Conservation (phyloP, 1,139 yeast genomes). For the Saccharomycopsis hybrid region DNA sequence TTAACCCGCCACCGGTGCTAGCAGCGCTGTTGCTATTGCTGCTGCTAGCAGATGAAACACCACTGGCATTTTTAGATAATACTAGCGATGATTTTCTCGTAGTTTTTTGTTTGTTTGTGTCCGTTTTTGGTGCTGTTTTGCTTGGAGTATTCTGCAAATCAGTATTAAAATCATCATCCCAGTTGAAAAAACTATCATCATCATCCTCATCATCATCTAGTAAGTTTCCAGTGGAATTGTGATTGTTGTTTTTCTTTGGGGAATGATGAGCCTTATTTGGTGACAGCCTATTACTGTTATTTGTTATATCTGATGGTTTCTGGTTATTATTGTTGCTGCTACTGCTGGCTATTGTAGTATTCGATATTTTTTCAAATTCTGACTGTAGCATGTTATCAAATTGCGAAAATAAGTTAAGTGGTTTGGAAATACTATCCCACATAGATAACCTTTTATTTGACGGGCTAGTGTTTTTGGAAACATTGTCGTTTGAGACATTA, state of each 20-base stretch:
- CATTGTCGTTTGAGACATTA: neutral
- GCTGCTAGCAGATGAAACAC: neutral
- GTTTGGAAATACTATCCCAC: slow-evolving; percentile 38
- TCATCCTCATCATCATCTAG: neutral
- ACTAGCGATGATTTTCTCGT: slow-evolving; percentile 6
- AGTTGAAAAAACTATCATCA: slow-evolving; percentile 11
- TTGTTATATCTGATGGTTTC: neutral
- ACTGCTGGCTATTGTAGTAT: neutral
- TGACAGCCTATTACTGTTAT: neutral
- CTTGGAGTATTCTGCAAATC: neutral
- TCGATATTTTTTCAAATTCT: slow-evolving; percentile 50
- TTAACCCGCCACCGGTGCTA: slow-evolving; percentile 3
- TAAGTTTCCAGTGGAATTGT: too few relatives aligned
- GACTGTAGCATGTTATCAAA: slow-evolving; percentile 61
- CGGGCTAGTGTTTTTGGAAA: slow-evolving; percentile 2
- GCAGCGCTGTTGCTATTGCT: neutral
- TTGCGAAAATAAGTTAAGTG: slow-evolving; percentile 58
- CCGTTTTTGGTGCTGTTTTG: neutral
- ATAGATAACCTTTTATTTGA: slow-evolving; percentile 13
- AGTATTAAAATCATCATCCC: slow-evolving; percentile 6
- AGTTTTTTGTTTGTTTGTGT: neutral
- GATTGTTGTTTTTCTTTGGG: neutral
- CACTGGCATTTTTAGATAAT: neutral
- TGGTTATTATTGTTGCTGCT: neutral
- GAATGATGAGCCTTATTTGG: slow-evolving; percentile 3